These are phyloP conservation scores for Pogostemon cablin DNA, from an alignment of 257 asterid species.

Conservation along the genomic window DNA sequence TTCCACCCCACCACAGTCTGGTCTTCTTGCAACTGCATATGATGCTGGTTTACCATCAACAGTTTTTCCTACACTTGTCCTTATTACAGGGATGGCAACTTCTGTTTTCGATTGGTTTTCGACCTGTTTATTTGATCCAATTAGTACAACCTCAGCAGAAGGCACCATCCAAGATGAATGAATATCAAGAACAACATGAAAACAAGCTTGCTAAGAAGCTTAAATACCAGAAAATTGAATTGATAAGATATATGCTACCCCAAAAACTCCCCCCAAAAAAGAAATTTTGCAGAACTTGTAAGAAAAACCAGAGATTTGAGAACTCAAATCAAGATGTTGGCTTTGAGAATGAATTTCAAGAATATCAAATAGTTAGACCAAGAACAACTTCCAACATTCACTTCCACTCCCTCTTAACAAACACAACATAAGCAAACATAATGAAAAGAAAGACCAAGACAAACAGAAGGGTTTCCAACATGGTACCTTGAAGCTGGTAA, in stretches of 20 bases:
- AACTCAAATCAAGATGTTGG: too few relatives aligned
- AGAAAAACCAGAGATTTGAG: too few relatives aligned
- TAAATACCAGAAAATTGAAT: too few relatives aligned
- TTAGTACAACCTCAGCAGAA: neutral
- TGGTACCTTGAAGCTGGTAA: conserved; percentile 43
- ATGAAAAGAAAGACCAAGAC: conserved; percentile 28
- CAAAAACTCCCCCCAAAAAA: too few relatives aligned
- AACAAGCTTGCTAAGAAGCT: too few relatives aligned
- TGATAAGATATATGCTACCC: too few relatives aligned
- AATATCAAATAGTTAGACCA: too few relatives aligned
- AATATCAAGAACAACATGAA: too few relatives aligned
- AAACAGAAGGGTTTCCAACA: neutral
- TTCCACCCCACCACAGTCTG: conserved; percentile 91
- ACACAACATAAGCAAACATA: neutral
- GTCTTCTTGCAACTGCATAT: conserved; percentile 74
- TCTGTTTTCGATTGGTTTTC: neutral
- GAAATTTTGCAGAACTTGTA: too few relatives aligned
- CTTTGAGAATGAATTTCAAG: too few relatives aligned
- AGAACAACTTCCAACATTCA: too few relatives aligned
- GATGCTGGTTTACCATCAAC: conserved; percentile 38
- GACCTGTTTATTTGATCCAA: conserved; percentile 14
- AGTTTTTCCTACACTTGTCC: conserved; percentile 44
- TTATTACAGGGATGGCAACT: conserved; percentile 4
- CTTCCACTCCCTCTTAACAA: neutral
- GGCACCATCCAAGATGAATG: neutral